Evolutionary conservation across 495 filamentous ascomycete genomes (phyloP).

Genomic region (Pyronema domesticum): DNA sequence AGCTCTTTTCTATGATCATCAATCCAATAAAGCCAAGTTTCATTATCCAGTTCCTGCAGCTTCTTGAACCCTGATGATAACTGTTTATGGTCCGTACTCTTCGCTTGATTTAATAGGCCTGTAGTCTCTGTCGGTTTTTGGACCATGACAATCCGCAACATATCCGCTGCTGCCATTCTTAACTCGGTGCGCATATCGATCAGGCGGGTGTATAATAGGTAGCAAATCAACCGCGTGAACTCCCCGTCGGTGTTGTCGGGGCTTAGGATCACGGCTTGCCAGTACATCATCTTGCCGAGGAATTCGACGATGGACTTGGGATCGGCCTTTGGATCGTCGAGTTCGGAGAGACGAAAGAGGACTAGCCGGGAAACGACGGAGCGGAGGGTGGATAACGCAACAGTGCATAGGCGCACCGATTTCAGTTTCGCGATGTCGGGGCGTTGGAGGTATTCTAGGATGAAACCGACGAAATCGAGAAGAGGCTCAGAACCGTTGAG

Average conservation of each 20-base stretch:
- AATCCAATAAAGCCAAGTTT: conserved; percentile 71
- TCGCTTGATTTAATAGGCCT: conserved; percentile 48
- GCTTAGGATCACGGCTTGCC: conserved; percentile 79
- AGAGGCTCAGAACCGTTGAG: conserved; percentile 63
- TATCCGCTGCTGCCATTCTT: conserved; percentile 57
- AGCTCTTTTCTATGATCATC: conserved; percentile 68
- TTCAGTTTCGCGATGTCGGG: conserved; percentile 67
- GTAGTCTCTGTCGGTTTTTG: conserved; percentile 80
- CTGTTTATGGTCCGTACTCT: conserved; percentile 46
- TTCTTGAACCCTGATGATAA: conserved; percentile 67
- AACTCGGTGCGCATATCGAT: conserved; percentile 45
- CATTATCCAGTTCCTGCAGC: conserved; percentile 70
- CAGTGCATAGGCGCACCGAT: conserved; percentile 70
- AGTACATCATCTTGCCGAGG: conserved; percentile 74
- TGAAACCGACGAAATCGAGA: conserved; percentile 68
- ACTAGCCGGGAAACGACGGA: conserved; percentile 56
- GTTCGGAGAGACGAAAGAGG: conserved; percentile 65
- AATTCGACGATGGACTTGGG: conserved; percentile 44
- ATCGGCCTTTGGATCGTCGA: conserved; percentile 43
- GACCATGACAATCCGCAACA: conserved; percentile 74
- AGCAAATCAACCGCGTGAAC: conserved; percentile 68
- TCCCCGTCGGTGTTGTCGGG: conserved; percentile 55
- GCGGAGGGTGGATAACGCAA: conserved; percentile 55
- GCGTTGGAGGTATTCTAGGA: conserved; percentile 75
- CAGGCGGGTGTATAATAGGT: conserved; percentile 70